Base-by-base conservation (phyloP, 805 yeast genomes). In the Candida nitratophila region DNA sequence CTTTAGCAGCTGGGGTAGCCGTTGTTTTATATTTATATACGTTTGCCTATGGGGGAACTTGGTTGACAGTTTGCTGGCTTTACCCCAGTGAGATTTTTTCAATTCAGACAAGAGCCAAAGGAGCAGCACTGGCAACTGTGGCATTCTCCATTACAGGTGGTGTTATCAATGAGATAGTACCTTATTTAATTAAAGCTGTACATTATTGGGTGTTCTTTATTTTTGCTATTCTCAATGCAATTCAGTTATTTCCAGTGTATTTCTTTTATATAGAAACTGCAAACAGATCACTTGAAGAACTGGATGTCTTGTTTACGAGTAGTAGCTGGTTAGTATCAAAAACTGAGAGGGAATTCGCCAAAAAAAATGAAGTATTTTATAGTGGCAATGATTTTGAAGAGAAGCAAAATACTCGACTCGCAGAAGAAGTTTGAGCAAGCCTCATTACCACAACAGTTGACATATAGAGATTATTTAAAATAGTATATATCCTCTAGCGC, bases 221-320 rank as follows among this genome's bases (percentile, higher is more conserved):
- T 31, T 61, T 61, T 47, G 64, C 60, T 30, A 60, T 47, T 21
- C 51, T 50, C 47, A 61, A 61, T 48, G 47, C 56, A 8, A 47
- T 68, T 42, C 76, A 76, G 66, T n/a, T 37, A 1, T 40, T 47
- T 11, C 27, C 40, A 14, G 37, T 42, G 15, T 42, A 38, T 12
- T 42, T 45, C 14, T 42, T 74, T 52, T 74, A 71, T 68, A 83
- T 83, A 27, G 86, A 80, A 55, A 80, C 86, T 20, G 76, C 69
- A 50, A 82, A 81, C 20, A 69, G 70, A 57, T 67, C 80, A 45
- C 69, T 79, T 61, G 84, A 79, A 61, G 81, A 77, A 54, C 71
- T 80, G 57, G 85, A 79, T 56, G 73, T 77, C 54, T 74, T 79
- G 44, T 74, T 55, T 44, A 73, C 72, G 64, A 74, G 79, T 10